phyloP scores from a whole-genome alignment of 2,329 filamentous ascomycete species.

The Aspergillus aculeatus region DNA sequence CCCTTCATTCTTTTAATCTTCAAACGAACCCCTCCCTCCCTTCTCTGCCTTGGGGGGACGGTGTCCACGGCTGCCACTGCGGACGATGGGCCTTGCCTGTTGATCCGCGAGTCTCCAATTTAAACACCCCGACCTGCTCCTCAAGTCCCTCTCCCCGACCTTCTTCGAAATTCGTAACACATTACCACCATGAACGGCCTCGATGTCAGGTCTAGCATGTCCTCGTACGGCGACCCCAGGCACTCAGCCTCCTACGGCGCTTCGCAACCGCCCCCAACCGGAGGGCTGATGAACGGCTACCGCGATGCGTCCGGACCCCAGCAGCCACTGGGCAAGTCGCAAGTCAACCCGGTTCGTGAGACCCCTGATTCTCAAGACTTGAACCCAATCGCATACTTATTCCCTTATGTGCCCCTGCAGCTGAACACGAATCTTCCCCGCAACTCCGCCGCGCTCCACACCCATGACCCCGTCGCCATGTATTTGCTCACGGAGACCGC shows the following conservation, averaged over 20 bases:
- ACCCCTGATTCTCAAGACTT: neutral
- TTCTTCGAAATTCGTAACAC: slow-evolving; percentile 9
- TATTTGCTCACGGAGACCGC: slow-evolving; percentile 93
- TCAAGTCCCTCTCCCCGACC: neutral
- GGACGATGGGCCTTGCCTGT: slow-evolving; percentile 19
- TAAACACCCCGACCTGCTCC: neutral
- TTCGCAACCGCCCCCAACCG: slow-evolving; percentile 38
- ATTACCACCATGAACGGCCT: slow-evolving; percentile 32
- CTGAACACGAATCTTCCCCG: slow-evolving; percentile 46
- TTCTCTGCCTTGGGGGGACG: neutral
- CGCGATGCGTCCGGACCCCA: slow-evolving; percentile 57
- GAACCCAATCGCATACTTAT: neutral
- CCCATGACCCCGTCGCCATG: slow-evolving; percentile 68
- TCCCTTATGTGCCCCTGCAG: slow-evolving; percentile 41
- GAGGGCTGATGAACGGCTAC: slow-evolving; percentile 60
- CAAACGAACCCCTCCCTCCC: neutral
- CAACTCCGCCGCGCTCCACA: slow-evolving; percentile 41
- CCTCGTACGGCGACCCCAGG: slow-evolving; percentile 43
- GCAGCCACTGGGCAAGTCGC: slow-evolving; percentile 51
- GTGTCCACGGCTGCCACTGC: neutral
- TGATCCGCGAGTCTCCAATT: slow-evolving; percentile 6
- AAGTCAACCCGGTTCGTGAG: slow-evolving; percentile 57
- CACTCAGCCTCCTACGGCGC: slow-evolving; percentile 37
- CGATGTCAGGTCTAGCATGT: slow-evolving; percentile 41
- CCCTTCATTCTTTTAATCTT: neutral